Evolutionary conservation across 805 yeast species (phyloP).

Genomic region (Candida alai): DNA sequence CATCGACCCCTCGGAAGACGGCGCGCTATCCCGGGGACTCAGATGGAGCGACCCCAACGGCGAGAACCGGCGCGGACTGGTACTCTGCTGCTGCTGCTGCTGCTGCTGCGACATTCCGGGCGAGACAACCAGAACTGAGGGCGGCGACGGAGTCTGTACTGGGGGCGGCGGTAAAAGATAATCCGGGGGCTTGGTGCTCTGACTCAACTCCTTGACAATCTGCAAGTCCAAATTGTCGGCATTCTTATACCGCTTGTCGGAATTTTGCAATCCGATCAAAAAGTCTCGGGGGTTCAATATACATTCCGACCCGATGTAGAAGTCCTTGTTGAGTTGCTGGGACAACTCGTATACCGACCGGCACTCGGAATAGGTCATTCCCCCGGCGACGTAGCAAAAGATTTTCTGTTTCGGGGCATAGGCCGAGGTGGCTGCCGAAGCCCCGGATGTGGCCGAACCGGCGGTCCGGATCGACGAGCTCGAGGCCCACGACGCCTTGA

Average conservation of each 20-base stretch:
- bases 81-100: constrained; percentile 10
- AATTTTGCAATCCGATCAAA: constrained; percentile 39
- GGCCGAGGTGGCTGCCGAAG: background rate
- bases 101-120: constrained; percentile 5
- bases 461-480: constrained; percentile 5
- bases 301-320: constrained; percentile 79
- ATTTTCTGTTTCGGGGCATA: constrained; percentile 54
- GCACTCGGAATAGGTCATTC: constrained; percentile 78
- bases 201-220: constrained; percentile 22
- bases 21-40: background rate
- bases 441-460: background rate
- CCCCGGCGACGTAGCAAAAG: constrained; percentile 84
- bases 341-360: constrained; percentile 73
- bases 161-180: constrained; percentile 23
- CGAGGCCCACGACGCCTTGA: constrained; percentile 72
- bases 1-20: background rate
- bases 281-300: constrained; percentile 55
- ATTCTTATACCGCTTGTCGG: constrained; percentile 30
- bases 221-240: constrained; percentile 42
- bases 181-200: constrained; percentile 40
- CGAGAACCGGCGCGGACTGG: constrained; percentile 7
- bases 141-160: constrained; percentile 2
- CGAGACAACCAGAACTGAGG: constrained; percentile 3
- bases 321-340: constrained; percentile 58
- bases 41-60: background rate